These are phyloP conservation scores for Rhodomyrtus psidioides DNA, from an alignment of 441 rosid species.

Conservation along the genomic window DNA sequence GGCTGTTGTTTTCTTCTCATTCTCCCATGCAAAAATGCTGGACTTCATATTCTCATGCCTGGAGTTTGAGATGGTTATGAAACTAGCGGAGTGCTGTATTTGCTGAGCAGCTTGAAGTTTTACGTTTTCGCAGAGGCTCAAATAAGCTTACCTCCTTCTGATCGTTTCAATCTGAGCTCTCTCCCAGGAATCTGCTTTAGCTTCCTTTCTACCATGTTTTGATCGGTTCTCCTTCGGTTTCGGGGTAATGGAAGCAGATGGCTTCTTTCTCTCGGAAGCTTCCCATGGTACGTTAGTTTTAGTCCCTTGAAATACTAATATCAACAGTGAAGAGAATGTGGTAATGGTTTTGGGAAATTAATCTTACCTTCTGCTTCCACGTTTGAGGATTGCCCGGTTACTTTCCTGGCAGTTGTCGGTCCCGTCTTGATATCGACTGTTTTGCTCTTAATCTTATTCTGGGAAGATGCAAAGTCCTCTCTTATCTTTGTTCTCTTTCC, in stretches of 20 bases:
- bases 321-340: neutral
- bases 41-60: conserved; percentile 60
- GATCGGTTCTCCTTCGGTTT: conserved; percentile 9
- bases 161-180: conserved; percentile 38
- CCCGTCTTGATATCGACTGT: conserved; percentile 1
- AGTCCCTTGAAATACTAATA: neutral
- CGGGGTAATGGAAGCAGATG: neutral
- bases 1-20: conserved; percentile 49
- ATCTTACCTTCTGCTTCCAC: conserved; percentile 29
- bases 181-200: conserved; percentile 68
- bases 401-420: neutral
- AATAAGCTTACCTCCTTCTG: conserved; percentile 28
- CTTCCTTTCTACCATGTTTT: conserved; percentile 9
- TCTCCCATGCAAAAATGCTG: conserved; percentile 61
- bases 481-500: conserved; percentile 17
- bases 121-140: neutral
- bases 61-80: neutral
- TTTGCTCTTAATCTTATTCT: conserved; percentile 8
- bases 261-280: conserved; percentile 5
- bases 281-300: conserved; percentile 17
- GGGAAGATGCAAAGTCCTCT: conserved; percentile 28
- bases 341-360: neutral
- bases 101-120: neutral
- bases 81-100: neutral
- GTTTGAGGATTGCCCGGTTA: conserved; percentile 8